Conservation (phyloP, 768 basidiomycete genomes). For the Amanita pseudoporphyria region DNA sequence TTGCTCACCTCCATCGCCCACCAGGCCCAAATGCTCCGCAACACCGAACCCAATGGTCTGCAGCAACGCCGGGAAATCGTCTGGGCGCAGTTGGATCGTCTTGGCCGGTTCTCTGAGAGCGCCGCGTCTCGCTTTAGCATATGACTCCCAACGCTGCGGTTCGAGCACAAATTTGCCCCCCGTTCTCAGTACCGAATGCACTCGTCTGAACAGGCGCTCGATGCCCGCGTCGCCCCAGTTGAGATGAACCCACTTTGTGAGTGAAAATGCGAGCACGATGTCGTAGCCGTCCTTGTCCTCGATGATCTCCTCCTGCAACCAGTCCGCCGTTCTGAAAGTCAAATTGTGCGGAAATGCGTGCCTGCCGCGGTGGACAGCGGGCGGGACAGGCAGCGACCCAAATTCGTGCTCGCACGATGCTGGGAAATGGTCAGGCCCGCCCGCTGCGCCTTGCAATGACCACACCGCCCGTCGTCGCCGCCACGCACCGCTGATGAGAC, state of each 20-base stretch:
- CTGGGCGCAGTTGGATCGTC: slow-evolving; percentile 47
- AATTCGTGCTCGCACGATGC: slow-evolving; percentile 66
- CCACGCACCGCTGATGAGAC: slow-evolving; percentile 70
- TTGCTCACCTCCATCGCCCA: slow-evolving; percentile 56
- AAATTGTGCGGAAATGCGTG: slow-evolving; percentile 71
- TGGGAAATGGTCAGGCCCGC: slow-evolving; percentile 54
- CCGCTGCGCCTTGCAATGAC: slow-evolving; percentile 49
- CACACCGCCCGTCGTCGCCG: slow-evolving; percentile 57
- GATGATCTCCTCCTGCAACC: slow-evolving; percentile 46
- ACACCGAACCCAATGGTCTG: slow-evolving; percentile 52
- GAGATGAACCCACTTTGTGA: slow-evolving; percentile 91
- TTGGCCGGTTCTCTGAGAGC: slow-evolving; percentile 54
- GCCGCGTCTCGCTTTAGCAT: slow-evolving; percentile 66
- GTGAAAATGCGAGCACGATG: slow-evolving; percentile 78
- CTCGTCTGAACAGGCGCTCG: slow-evolving; percentile 54
- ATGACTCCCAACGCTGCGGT: slow-evolving; percentile 80
- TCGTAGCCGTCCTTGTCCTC: slow-evolving; percentile 61
- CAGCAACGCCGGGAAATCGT: slow-evolving; percentile 49
- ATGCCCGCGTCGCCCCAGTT: slow-evolving; percentile 71
- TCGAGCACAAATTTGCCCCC: slow-evolving; percentile 72
- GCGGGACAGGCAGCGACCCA: slow-evolving; percentile 64
- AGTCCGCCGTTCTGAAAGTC: slow-evolving; percentile 62
- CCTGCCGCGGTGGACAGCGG: slow-evolving; percentile 21
- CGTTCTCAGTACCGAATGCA: slow-evolving; percentile 42
- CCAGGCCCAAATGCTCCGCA: slow-evolving; percentile 36